These are phyloP conservation scores for Helotiales sp. DNA, from an alignment of 2,329 filamentous ascomycete genomes.

Conservation along the genomic window DNA sequence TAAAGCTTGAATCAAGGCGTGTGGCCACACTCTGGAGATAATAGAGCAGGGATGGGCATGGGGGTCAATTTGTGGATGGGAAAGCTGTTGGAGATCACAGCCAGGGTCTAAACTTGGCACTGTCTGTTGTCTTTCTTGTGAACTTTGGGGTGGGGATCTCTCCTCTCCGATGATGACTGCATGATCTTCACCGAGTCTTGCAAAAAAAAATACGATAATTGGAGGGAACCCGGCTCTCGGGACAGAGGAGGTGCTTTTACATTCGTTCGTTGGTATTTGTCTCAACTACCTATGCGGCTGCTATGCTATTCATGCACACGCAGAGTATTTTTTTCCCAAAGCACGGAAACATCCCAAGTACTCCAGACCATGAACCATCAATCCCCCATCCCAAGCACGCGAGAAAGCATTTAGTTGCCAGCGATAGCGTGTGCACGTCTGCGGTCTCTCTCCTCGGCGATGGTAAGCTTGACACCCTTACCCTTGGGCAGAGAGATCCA, in stretches of 20 bases:
- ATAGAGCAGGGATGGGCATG: slow-evolving; percentile 14
- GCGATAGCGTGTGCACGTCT: slow-evolving; percentile 65
- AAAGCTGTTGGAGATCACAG: neutral
- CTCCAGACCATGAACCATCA: slow-evolving; percentile 33
- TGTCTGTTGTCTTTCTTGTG: neutral
- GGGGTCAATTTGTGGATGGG: slow-evolving; percentile 14
- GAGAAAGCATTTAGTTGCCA: slow-evolving; percentile 32
- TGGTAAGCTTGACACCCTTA: slow-evolving; percentile 99
- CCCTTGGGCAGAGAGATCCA: slow-evolving; percentile 99
- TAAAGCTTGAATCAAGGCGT: too few relatives aligned
- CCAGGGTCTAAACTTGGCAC: too few relatives aligned
- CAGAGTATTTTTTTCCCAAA: slow-evolving; percentile 13
- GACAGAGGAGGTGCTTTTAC: slow-evolving; percentile 22
- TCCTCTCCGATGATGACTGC: neutral
- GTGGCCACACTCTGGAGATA: too few relatives aligned
- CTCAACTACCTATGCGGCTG: slow-evolving; percentile 21
- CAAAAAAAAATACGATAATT: neutral
- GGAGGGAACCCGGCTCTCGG: neutral
- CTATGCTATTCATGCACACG: slow-evolving; percentile 33
- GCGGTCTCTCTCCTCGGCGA: slow-evolving; percentile 98
- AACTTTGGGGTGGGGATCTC: neutral
- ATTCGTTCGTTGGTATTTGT: slow-evolving; percentile 34
- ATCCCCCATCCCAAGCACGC: slow-evolving; percentile 25
- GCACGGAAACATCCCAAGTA: slow-evolving; percentile 32
- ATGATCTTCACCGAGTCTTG: slow-evolving; percentile 11